Evolutionary conservation across 805 yeast genomes (phyloP).

Genomic region (Priceomyces carsonii): DNA sequence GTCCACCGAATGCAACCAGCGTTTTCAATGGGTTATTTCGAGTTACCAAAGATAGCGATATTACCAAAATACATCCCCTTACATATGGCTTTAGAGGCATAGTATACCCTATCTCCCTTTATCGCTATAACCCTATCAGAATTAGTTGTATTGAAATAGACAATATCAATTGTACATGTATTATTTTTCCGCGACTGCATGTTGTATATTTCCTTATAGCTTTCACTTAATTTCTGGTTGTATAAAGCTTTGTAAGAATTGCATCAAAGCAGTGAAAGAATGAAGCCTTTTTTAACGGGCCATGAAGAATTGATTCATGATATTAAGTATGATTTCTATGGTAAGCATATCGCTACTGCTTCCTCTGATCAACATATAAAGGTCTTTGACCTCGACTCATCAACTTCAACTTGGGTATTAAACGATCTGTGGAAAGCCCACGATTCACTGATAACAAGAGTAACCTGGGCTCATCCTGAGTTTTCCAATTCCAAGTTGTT

Average conservation of each 20-base stretch:
- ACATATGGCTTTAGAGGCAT: constrained; percentile 1
- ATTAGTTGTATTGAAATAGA: background rate
- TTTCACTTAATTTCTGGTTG: background rate
- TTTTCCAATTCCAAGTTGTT: constrained; percentile 72
- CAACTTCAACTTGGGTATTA: constrained; percentile 73
- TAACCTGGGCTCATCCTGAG: constrained; percentile 95
- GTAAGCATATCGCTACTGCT: constrained; percentile 89
- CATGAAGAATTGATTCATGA: constrained; percentile 94
- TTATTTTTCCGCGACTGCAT: background rate
- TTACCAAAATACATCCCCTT: constrained; percentile 14
- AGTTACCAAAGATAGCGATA: constrained; percentile 24
- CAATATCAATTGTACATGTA: background rate
- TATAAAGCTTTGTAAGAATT: background rate
- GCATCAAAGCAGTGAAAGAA: constrained; percentile 5
- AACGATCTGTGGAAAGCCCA: constrained; percentile 96
- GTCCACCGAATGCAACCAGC: constrained; percentile 63
- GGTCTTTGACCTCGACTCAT: constrained; percentile 74
- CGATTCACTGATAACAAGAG: constrained; percentile 78
- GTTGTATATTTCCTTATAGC: background rate
- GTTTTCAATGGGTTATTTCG: constrained; percentile 54
- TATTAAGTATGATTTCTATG: constrained; percentile 89
- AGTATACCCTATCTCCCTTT: background rate
- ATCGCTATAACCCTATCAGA: background rate
- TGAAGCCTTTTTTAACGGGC: constrained; percentile 80
- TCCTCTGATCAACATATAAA: constrained; percentile 93